Conservation (phyloP, 2,329 filamentous ascomycete species). For the Berkeleyomyces basicola region DNA sequence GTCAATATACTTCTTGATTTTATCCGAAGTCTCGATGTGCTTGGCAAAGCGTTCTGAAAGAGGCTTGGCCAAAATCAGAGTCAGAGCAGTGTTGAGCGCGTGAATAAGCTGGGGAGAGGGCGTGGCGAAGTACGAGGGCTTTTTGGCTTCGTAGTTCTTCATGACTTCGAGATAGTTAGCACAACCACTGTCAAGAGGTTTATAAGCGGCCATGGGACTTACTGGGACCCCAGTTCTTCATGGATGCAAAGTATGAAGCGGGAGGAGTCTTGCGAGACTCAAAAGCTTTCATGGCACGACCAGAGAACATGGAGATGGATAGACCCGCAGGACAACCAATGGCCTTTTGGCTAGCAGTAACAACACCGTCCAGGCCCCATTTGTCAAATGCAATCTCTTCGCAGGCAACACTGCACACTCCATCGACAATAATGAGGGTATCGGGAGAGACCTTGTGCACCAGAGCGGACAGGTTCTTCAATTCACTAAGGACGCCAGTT, state of each 20-base stretch:
- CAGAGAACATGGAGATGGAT: slow-evolving; percentile 87
- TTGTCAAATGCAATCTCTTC: slow-evolving; percentile 94
- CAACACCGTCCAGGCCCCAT: slow-evolving; percentile 81
- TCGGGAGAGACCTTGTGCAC: slow-evolving; percentile 78
- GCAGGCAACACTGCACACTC: slow-evolving; percentile 89
- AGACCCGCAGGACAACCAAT: slow-evolving; percentile 90
- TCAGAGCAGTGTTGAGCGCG: slow-evolving; percentile 77
- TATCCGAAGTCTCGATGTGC: slow-evolving; percentile 65
- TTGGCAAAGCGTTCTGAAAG: slow-evolving; percentile 67
- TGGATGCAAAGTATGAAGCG: slow-evolving; percentile 81
- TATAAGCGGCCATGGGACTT: slow-evolving; percentile 21
- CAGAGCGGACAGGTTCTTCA: slow-evolving; percentile 66
- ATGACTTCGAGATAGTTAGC: slow-evolving; percentile 44
- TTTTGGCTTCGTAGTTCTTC: slow-evolving; percentile 97
- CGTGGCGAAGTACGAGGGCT: slow-evolving; percentile 94
- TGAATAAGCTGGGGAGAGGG: slow-evolving; percentile 87
- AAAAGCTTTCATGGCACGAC: slow-evolving; percentile 66
- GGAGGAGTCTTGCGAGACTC: slow-evolving; percentile 68
- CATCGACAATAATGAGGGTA: slow-evolving; percentile 83
- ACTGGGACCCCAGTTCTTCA: slow-evolving; percentile 95
- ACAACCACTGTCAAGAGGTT: slow-evolving; percentile 6
- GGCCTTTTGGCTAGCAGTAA: slow-evolving; percentile 92
- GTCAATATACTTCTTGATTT: slow-evolving; percentile 67
- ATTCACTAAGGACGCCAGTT: slow-evolving; percentile 84
- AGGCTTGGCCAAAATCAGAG: slow-evolving; percentile 67